These are phyloP conservation scores for Solanum microdontum DNA, from an alignment of 257 asterid genomes.

Conservation along the genomic window DNA sequence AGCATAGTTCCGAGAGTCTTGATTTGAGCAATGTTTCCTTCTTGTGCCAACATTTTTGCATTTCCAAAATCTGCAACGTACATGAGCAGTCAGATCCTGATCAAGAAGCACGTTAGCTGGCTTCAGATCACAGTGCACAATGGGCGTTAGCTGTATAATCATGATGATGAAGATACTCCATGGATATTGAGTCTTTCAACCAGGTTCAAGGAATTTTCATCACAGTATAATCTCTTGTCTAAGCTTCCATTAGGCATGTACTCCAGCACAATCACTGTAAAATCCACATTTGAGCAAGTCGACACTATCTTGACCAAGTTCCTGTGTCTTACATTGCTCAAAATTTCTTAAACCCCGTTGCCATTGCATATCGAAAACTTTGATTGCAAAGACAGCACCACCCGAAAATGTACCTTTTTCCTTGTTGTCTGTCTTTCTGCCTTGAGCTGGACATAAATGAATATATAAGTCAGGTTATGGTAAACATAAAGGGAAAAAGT, in stretches of 20 bases:
- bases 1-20: no score
- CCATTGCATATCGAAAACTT: constrained; percentile 21
- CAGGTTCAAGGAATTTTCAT: neutral
- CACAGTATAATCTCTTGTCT: constrained; percentile 17
- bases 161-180: no score
- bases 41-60: no score
- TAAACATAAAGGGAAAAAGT: no score
- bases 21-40: no score
- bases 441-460: constrained; percentile 5
- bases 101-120: no score
- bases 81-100: no score
- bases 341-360: constrained; percentile 6
- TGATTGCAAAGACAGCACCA: constrained; percentile 13
- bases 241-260: constrained; percentile 35
- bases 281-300: constrained; percentile 31
- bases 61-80: no score
- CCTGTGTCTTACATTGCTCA: constrained; percentile 24
- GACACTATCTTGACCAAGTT: constrained; percentile 29
- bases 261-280: constrained; percentile 31
- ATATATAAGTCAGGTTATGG: constrained; percentile 2
- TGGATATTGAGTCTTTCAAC: no score
- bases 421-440: neutral
- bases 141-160: no score
- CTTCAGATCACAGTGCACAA: no score
- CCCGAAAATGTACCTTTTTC: constrained; percentile 2